These are phyloP conservation scores for Tympanopsis confertula DNA, from an alignment of 2,329 filamentous ascomycete genomes.

Conservation along the genomic window DNA sequence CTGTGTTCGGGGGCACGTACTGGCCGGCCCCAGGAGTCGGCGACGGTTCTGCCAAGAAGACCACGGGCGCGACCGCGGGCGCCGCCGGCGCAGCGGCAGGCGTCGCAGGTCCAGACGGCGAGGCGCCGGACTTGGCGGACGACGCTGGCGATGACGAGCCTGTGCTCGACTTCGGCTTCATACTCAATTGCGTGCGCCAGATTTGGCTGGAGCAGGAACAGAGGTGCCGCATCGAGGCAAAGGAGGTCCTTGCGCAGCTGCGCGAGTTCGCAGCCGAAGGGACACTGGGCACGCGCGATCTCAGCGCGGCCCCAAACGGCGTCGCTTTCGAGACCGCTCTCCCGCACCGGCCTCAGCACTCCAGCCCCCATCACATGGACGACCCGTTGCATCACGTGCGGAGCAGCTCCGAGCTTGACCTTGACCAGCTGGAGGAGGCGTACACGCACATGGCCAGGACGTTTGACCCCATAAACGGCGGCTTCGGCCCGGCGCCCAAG, in stretches of 20 bases:
- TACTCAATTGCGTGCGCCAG: too few relatives aligned
- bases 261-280: neutral
- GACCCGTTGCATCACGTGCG: too few relatives aligned
- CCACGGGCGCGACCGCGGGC: too few relatives aligned
- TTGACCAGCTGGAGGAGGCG: constrained; percentile 85
- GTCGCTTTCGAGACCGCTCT: constrained; percentile 1
- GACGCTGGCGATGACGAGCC: too few relatives aligned
- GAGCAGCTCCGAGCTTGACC: constrained; percentile 65
- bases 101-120: too few relatives aligned
- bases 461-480: constrained; percentile 70
- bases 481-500: constrained; percentile 73
- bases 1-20: too few relatives aligned
- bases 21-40: too few relatives aligned
- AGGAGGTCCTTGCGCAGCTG: neutral
- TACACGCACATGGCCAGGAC: constrained; percentile 68
- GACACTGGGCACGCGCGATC: neutral
- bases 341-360: neutral
- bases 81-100: too few relatives aligned
- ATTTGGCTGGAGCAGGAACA: too few relatives aligned
- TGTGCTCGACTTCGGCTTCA: too few relatives aligned
- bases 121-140: too few relatives aligned
- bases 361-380: neutral
- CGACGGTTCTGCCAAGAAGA: too few relatives aligned
- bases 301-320: constrained; percentile 17
- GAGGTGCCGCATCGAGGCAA: neutral